phyloP scores from a whole-genome alignment of 495 filamentous ascomycete genomes.

The Aspergillus nanangensis region DNA sequence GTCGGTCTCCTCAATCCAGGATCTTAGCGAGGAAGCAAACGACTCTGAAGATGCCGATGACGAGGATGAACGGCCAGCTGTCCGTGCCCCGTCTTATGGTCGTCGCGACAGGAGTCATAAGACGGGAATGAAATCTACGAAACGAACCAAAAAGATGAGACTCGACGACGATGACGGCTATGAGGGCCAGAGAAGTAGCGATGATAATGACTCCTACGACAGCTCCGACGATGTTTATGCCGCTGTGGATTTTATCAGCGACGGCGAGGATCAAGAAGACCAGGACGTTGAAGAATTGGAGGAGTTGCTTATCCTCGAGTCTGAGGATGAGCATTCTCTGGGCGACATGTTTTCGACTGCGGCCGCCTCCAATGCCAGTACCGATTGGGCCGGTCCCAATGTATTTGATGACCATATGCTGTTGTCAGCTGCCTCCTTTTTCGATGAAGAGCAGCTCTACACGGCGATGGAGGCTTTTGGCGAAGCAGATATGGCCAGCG shows the following conservation, averaged over 20 bases:
- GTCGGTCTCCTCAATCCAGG: constrained; percentile 35
- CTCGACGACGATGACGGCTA: constrained; percentile 64
- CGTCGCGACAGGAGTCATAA: constrained; percentile 35
- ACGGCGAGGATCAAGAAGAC: constrained; percentile 68
- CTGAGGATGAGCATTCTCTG: constrained; percentile 40
- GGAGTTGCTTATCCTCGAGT: constrained; percentile 65
- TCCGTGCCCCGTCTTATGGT: constrained; percentile 49
- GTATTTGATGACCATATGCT: constrained; percentile 45
- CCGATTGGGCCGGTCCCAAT: constrained; percentile 57
- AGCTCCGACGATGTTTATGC: constrained; percentile 66
- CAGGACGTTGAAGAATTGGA: constrained; percentile 67
- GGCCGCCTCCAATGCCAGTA: constrained; percentile 18
- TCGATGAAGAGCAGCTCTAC: constrained; percentile 50
- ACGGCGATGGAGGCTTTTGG: constrained; percentile 42
- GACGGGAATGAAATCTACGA: constrained; percentile 36
- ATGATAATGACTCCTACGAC: constrained; percentile 29
- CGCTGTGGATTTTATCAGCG: constrained; percentile 71
- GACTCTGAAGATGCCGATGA: constrained; percentile 47
- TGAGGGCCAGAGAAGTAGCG: constrained; percentile 43
- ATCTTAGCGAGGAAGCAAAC: constrained; percentile 35
- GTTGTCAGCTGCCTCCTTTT: constrained; percentile 42
- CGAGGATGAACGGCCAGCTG: constrained; percentile 47
- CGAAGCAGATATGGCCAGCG: constrained; percentile 39
- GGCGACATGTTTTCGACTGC: constrained; percentile 16
- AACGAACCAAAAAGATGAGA: constrained; percentile 37